Base-by-base conservation (phyloP, 768 basidiomycete genomes). In the Heimioporus sp. region DNA sequence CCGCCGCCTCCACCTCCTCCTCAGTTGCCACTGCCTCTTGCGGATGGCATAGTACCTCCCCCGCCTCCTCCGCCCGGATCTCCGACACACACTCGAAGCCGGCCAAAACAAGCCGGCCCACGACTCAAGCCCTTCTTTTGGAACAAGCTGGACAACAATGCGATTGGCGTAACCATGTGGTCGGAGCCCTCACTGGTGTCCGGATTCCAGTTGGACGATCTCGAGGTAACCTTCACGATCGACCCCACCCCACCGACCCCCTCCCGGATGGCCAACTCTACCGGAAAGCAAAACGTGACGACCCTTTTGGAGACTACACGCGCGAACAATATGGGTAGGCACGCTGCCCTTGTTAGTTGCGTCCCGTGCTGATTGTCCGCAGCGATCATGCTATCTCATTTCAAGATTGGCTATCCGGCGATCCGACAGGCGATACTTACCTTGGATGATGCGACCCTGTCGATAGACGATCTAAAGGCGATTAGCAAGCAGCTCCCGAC, bases 71-170 rank as follows among this genome's bases (percentile, higher is more conserved):
- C 73, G 3, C 67, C 58, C 30, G 51, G 44, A 11, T 45, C 71
- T 15, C 67, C 70, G 10, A 73, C 72, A 53, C 67, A 64, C 49
- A 63, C 65, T 30, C 65, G 60, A 34, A 57, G 53, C 36, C 73
- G 66, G 47, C 54, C 61, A 20, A 77, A 72, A 54, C 55, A 64
- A 9, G 57, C 63, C 21, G 75, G 73, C 12, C 82, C 85, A n/a
- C 78, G 80, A 43, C 65, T 91, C 46, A 87, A 88, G 67, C 90
- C 94, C 2, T 93, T 97, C 73, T 92, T 92, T 66, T 96, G 94
- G 93, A 87, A 83, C 57, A 95, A 95, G 59, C 55, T 94, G 5
- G 71, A 76, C 17, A 65, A 64, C 11, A 58, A 73, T 9, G 63
- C 71, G 6, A 58, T 78, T 5, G 54, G 58, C 4, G 61, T 76